These are phyloP conservation scores for Acanthamoeba lenticulata DNA, from an alignment of 208 protist species.

Conservation along the genomic window DNA sequence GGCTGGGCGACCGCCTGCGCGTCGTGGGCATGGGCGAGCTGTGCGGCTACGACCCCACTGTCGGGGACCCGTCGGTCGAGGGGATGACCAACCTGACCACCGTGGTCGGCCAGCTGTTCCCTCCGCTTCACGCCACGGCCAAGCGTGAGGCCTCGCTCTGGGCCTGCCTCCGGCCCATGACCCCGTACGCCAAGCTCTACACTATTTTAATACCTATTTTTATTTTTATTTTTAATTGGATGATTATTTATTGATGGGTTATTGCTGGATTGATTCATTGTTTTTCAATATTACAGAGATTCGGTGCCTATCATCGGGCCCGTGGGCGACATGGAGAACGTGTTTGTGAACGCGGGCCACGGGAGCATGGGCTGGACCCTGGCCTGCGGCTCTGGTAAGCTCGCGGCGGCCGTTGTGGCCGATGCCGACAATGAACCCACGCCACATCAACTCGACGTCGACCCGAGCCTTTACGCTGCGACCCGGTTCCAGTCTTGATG, in stretches of 20 bases:
- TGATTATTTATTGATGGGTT: too few relatives aligned
- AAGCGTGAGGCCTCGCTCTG: neutral
- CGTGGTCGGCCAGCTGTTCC: neutral
- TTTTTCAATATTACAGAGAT: constrained; percentile 34
- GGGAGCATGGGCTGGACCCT: constrained; percentile 64
- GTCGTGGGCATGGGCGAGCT: constrained; percentile 58
- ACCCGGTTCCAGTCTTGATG: neutral
- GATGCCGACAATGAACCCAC: neutral
- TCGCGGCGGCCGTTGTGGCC: neutral
- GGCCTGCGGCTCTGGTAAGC: constrained; percentile 47
- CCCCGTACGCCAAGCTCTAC: neutral
- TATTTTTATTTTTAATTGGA: too few relatives aligned
- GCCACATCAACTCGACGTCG: too few relatives aligned
- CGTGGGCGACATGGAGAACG: neutral
- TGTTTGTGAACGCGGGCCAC: constrained; percentile 57
- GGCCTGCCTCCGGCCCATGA: constrained; percentile 34
- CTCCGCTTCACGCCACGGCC: neutral
- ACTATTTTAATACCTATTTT: neutral
- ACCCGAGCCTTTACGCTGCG: neutral
- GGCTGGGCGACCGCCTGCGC: neutral
- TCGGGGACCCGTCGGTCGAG: neutral
- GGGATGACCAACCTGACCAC: neutral
- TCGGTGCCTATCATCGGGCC: constrained; percentile 23
- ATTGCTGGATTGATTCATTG: too few relatives aligned
- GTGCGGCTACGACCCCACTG: constrained; percentile 8